These are phyloP conservation scores for Fraxinus anomala DNA, from an alignment of 257 asterid genomes.

Conservation along the genomic window DNA sequence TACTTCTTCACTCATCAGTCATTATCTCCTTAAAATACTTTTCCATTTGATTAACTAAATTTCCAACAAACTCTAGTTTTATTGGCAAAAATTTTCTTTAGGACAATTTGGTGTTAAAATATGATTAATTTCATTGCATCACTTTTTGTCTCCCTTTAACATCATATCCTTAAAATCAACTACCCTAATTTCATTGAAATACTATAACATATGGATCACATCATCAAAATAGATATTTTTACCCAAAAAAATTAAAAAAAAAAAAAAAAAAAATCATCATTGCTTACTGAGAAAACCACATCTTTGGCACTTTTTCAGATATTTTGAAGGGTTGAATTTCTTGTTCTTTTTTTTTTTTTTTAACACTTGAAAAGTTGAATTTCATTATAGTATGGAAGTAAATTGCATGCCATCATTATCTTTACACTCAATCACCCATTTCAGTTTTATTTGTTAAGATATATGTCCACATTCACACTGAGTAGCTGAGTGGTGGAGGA, in stretches of 20 bases:
- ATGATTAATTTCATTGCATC: too few relatives aligned
- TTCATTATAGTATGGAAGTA: too few relatives aligned
- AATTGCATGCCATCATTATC: too few relatives aligned
- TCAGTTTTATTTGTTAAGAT: too few relatives aligned
- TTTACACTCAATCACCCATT: too few relatives aligned
- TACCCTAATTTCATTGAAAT: neutral
- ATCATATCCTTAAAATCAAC: conserved; percentile 10
- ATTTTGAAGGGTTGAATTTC: too few relatives aligned
- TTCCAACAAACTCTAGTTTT: neutral
- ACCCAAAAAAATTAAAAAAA: neutral
- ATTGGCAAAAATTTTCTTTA: neutral
- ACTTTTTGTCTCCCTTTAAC: conserved; percentile 20
- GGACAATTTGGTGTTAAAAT: neutral
- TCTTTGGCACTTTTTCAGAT: too few relatives aligned
- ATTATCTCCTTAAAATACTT: neutral
- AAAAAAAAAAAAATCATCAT: conserved; percentile 25
- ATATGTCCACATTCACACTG: too few relatives aligned
- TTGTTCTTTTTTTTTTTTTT: too few relatives aligned
- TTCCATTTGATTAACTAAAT: neutral
- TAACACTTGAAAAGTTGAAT: too few relatives aligned
- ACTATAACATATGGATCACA: conserved; percentile 22
- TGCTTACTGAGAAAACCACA: conserved; percentile 13
- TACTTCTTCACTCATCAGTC: neutral
- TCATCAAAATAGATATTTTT: conserved; percentile 23
- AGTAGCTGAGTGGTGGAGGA: too few relatives aligned